phyloP scores from a whole-genome alignment of 768 basidiomycete genomes.

The Mycena floridula region DNA sequence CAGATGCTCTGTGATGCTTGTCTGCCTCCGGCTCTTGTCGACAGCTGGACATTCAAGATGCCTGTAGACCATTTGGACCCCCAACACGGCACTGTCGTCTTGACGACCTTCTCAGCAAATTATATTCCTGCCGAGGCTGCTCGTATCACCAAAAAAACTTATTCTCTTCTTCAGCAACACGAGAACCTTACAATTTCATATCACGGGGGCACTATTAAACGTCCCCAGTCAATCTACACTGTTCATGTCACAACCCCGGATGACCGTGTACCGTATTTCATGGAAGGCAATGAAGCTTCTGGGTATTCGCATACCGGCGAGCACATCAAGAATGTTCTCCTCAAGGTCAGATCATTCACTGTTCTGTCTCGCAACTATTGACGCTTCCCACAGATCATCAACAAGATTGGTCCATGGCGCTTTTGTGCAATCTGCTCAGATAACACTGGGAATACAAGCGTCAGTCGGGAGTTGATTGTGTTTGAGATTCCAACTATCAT shows the following conservation, averaged over 20 bases:
- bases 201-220: slow-evolving; percentile 13
- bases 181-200: slow-evolving; percentile 12
- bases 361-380: not conserved
- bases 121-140: slow-evolving; percentile 14
- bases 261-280: slow-evolving; percentile 3
- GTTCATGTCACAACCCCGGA: slow-evolving; percentile 14
- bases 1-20: slow-evolving; percentile 8
- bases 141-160: slow-evolving; percentile 1
- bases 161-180: slow-evolving; percentile 1
- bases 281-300: slow-evolving; percentile 16
- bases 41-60: slow-evolving; percentile 2
- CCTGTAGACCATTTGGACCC: slow-evolving; percentile 4
- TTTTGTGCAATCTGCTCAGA: slow-evolving; percentile 13
- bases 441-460: slow-evolving; percentile 16
- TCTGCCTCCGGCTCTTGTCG: slow-evolving; percentile 4
- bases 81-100: not conserved
- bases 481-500: slow-evolving; percentile 9
- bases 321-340: slow-evolving; percentile 9
- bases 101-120: slow-evolving; percentile 6
- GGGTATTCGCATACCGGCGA: slow-evolving; percentile 14
- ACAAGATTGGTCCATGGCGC: slow-evolving; percentile 7
- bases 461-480: slow-evolving; percentile 4
- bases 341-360: not conserved
- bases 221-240: slow-evolving; percentile 12
- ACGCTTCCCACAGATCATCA: slow-evolving; percentile 9